These are phyloP conservation scores for Suhomyces yuchorum DNA, from an alignment of 1,139 yeast species.

Conservation along the genomic window DNA sequence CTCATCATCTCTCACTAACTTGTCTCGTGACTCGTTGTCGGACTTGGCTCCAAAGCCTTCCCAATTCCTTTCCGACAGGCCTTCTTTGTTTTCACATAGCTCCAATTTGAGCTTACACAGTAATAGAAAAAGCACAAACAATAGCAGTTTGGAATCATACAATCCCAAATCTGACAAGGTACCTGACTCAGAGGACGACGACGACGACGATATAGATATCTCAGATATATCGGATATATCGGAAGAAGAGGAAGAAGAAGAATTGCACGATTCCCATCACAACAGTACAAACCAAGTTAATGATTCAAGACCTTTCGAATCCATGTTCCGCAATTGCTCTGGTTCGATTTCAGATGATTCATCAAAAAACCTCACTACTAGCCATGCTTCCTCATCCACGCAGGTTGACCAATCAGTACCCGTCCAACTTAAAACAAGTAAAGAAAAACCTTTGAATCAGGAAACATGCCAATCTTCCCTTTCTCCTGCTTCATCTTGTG, in stretches of 20 bases:
- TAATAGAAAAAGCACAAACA: slow-evolving; percentile 18
- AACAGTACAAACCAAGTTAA: neutral
- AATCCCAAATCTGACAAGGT: slow-evolving; percentile 12
- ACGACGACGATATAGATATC: slow-evolving; percentile 9
- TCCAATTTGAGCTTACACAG: slow-evolving; percentile 19
- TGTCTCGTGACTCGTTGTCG: slow-evolving; percentile 18
- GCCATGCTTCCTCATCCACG: neutral
- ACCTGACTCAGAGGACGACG: slow-evolving; percentile 19
- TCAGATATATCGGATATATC: slow-evolving; percentile 33
- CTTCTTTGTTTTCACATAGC: slow-evolving; percentile 21
- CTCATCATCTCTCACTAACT: slow-evolving; percentile 13
- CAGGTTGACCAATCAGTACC: neutral
- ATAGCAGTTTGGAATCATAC: slow-evolving; percentile 18
- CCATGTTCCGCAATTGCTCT: neutral
- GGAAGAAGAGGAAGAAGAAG: slow-evolving; percentile 21
- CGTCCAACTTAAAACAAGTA: neutral
- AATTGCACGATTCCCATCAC: neutral
- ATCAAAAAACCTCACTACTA: neutral
- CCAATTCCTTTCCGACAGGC: slow-evolving; percentile 19
- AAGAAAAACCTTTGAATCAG: neutral
- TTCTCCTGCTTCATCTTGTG: slow-evolving; percentile 7
- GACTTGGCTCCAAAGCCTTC: slow-evolving; percentile 18
- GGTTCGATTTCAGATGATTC: neutral
- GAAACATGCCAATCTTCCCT: neutral
- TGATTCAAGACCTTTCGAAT: neutral